phyloP scores from a whole-genome alignment of 176 grass and related monocot species.

The Triticum monococcum region DNA sequence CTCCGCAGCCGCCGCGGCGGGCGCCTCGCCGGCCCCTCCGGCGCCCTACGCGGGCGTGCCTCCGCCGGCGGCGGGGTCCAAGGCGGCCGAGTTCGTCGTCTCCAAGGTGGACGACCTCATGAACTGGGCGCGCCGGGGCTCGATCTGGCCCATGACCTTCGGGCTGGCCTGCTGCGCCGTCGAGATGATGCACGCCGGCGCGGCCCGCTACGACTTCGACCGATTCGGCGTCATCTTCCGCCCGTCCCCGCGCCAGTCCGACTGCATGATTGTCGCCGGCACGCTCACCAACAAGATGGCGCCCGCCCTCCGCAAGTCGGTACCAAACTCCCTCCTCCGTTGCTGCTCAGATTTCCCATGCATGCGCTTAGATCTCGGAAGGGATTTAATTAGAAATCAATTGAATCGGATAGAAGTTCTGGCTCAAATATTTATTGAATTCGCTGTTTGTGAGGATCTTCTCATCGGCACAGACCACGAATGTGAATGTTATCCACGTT shows the following conservation, averaged over 20 bases:
- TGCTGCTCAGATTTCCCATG: background rate
- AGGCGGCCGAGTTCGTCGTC: conserved; percentile 86
- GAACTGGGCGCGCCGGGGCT: conserved; percentile 83
- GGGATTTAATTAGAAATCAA: background rate
- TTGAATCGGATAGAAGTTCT: background rate
- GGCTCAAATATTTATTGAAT: background rate
- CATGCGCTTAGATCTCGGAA: conserved; percentile 14
- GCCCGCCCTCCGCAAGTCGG: conserved; percentile 86
- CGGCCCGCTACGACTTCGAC: conserved; percentile 89
- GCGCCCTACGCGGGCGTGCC: conserved; percentile 34
- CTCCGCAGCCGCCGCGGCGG: conserved; percentile 44
- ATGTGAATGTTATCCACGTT: background rate
- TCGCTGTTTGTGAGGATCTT: background rate
- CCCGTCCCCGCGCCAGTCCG: conserved; percentile 86
- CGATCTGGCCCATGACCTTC: conserved; percentile 97
- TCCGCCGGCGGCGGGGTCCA: conserved; percentile 53
- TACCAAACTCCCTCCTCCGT: background rate
- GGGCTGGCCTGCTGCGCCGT: conserved; percentile 94
- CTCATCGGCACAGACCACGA: background rate
- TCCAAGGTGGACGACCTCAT: conserved; percentile 95
- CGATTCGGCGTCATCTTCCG: conserved; percentile 96
- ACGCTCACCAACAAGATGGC: conserved; percentile 98
- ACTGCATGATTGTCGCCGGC: conserved; percentile 96
- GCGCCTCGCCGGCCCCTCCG: conserved; percentile 32
- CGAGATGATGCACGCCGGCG: conserved; percentile 96